Conservation (phyloP, 1,284 basidiomycete genomes). For the Cystobasidium sp. region DNA sequence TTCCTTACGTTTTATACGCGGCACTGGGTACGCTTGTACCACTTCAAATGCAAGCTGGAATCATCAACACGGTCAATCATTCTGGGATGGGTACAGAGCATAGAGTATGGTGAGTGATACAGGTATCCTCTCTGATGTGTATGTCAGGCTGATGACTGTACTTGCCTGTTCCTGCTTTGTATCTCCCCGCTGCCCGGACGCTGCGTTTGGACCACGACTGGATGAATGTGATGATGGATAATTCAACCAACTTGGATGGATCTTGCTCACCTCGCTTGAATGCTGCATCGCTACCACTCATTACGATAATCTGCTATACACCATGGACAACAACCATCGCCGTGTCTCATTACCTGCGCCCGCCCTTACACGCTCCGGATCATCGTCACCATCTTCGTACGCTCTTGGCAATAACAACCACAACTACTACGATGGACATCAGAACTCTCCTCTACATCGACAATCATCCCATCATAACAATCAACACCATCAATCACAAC, state of each 20-base stretch:
- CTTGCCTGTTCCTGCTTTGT: constrained; percentile 11
- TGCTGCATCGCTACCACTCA: no score
- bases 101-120: constrained; percentile 7
- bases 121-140: background rate
- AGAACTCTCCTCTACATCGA: constrained; percentile 25
- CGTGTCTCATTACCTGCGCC: constrained; percentile 5
- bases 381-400: background rate
- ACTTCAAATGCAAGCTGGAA: background rate
- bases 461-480: background rate
- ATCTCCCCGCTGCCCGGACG: background rate
- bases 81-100: background rate
- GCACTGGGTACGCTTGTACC: no score
- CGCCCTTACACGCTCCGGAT: background rate
- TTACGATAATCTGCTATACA: background rate
- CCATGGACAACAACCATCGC: background rate
- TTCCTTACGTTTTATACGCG: no score
- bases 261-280: no score
- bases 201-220: constrained; percentile 20
- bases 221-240: background rate
- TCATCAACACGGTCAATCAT: background rate
- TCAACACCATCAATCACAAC: background rate
- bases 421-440: background rate
- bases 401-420: background rate
- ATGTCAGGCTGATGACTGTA: background rate
- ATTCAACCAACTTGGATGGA: background rate